Base-by-base conservation (phyloP, 1,284 basidiomycete genomes). In the Thecaphora frezii region DNA sequence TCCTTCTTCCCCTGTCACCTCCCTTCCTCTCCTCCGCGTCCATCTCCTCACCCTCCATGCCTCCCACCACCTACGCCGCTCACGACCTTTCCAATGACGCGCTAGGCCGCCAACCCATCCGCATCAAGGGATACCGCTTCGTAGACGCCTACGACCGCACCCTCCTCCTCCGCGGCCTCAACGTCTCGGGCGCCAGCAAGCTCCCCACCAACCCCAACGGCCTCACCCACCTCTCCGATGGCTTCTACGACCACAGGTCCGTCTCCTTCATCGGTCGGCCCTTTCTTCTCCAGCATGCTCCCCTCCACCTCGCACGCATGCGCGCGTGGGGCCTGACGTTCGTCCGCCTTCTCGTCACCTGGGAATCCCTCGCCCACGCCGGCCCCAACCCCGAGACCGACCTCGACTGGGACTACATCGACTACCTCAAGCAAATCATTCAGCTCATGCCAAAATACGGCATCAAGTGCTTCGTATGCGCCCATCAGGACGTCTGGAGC, bases 341-440 rank as follows among this genome's bases (percentile, higher is more conserved):
- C 25, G 62, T 82, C 36, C 69, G 81, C 0, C 92, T 65, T 83
- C 90, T 53, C 88, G 85, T 97, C 3, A 96, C 93, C 1, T 98
- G 94, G 96, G 94, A 98, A 76, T 90, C 93, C 0, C 83, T 98
- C 22, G 92, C 97, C 74, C 96, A 97, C 73, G 85, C 83, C 50
- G 93, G 76, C 0, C 76, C 76, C 0, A 40, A 41, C 14, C 53
- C 54, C 0, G 44, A 46, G 12, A 39, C 60, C 1, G 2, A 80
- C 86, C 44, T 93, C 91, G 93, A 97, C 79, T 80, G 78, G 3
- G 87, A 88, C 44, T 98, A 97, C 77, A 83, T 98, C 3, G 78
- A 83, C 8, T 97, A 98, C 76, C 81, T 98, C 21, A 84, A 85
- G 43, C 74, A 81, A 1, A 80, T 98, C 2, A 82, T 98, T 7